These are phyloP conservation scores for Zopfochytrium polystomum DNA, from an alignment of 371 early-diverging fungal genomes.

Conservation along the genomic window DNA sequence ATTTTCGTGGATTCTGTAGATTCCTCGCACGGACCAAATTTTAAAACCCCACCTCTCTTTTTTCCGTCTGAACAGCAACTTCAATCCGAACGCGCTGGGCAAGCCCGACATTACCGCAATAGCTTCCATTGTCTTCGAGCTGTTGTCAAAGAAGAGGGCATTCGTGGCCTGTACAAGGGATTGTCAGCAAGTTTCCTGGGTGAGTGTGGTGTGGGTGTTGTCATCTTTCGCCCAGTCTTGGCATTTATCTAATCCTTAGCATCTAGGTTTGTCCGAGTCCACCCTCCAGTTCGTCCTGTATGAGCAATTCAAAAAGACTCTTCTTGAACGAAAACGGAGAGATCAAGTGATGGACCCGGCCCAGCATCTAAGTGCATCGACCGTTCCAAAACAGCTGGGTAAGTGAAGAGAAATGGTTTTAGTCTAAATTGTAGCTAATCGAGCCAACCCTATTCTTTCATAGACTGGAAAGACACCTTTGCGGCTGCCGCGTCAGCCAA, in stretches of 20 bases:
- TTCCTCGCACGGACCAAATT: neutral
- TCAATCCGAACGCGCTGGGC: slow-evolving; percentile 47
- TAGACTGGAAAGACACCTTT: slow-evolving; percentile 64
- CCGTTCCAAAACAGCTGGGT: slow-evolving; percentile 3
- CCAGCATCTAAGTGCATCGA: neutral
- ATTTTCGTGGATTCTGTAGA: slow-evolving; percentile 9
- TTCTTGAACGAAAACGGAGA: slow-evolving; percentile 7
- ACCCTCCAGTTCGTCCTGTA: slow-evolving; percentile 94
- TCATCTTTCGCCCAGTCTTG: neutral
- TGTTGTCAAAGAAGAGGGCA: slow-evolving; percentile 76
- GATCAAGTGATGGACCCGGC: too few species aligned
- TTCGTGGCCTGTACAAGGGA: slow-evolving; percentile 83
- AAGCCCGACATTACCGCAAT: slow-evolving; percentile 55
- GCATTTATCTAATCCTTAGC: too few species aligned
- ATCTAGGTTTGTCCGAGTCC: slow-evolving; percentile 73
- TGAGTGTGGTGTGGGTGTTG: slow-evolving; percentile 2
- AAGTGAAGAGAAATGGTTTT: too few species aligned
- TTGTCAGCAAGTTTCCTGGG: slow-evolving; percentile 70
- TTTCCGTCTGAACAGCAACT: slow-evolving; percentile 56
- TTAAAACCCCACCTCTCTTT: neutral
- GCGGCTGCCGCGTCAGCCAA: slow-evolving; percentile 84
- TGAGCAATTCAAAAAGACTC: slow-evolving; percentile 75
- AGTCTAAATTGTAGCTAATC: too few species aligned
- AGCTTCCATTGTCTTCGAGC: slow-evolving; percentile 68
- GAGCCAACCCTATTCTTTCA: neutral